Evolutionary conservation across 164 flowering plant genomes (phyloP).

Genomic region (Kalanchoe fedtschenkoi): DNA sequence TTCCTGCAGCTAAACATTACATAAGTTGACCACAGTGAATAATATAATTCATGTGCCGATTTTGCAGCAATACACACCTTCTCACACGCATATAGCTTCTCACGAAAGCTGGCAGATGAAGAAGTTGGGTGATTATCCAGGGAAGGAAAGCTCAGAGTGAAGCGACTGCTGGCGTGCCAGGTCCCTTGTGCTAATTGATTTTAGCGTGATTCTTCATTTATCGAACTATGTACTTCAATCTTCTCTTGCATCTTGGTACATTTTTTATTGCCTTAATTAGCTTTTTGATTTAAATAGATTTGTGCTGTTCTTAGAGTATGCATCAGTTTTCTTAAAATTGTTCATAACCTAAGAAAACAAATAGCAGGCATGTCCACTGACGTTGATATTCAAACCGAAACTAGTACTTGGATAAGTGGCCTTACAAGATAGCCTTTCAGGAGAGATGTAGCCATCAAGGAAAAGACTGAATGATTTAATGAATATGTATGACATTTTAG

Average conservation of each 20-base stretch:
- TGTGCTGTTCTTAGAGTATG: not conserved
- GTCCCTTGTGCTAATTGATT: not conserved
- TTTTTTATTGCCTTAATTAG: not conserved
- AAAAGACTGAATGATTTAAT: not conserved
- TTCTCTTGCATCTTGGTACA: not conserved
- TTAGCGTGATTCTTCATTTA: not conserved
- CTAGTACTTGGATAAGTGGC: not conserved
- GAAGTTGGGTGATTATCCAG: slow-evolving; percentile 42
- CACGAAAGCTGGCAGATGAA: slow-evolving; percentile 71
- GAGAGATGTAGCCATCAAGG: not conserved
- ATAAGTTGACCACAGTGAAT: not conserved
- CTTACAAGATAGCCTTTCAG: not conserved
- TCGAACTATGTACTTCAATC: not conserved
- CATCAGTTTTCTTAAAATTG: not conserved
- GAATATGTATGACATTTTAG: too few relatives aligned
- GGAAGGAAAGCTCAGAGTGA: slow-evolving; percentile 21
- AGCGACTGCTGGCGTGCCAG: slow-evolving; percentile 1
- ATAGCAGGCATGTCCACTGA: not conserved
- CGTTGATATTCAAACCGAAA: not conserved
- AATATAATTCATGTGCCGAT: not conserved
- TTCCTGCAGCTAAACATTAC: not conserved
- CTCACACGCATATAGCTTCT: slow-evolving; percentile 56
- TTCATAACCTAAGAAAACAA: not conserved
- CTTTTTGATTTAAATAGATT: not conserved
- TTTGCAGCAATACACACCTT: slow-evolving; percentile 70